Base-by-base conservation (phyloP, 768 basidiomycete genomes). In the Rhodotorula kratochvilovae region DNA sequence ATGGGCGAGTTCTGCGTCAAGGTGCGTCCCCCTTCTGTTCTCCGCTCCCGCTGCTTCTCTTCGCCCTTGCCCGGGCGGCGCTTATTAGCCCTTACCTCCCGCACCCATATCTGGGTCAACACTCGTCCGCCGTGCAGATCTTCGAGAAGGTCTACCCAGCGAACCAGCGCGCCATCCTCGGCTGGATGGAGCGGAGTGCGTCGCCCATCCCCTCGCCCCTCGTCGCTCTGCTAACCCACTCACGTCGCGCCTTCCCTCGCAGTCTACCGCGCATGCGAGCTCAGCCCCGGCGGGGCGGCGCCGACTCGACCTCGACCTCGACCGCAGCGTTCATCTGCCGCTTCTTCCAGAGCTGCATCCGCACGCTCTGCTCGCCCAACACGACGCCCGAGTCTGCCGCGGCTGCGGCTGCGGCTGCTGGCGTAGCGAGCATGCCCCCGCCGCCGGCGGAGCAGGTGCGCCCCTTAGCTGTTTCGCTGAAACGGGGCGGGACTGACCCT, bases 331-430 rank as follows among this genome's bases (percentile, higher is more conserved):
- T 60, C 58, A 63, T 70, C 31, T 70, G 57, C 6, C 62, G 68
- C 29, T 70, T 64, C 29, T 70, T 64, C 39, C 68, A 63, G 15
- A 42, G 59, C 29, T 63, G 62, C 62, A 35, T 63, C n/a, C 62
- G 62, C n/a, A 51, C 33, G 27, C n/a, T 63, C 51, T 63, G 61
- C 61, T 46, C 61, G 43, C 61, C 61, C 25, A 17, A 48, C 11
- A 39, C 48, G 8, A 16, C 61, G 17, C 46, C 61, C 21, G 61
- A 46, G 8, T 6, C 46, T 1, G 43, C 46, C 2, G n/a, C 48
- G 6, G 33, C 48, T 23, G 61, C 33, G 2, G 61, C 54, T 8
- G 27, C n/a, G 3, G 33, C 61, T 16, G 35, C 35, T 0, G 61
- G 61, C 12, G 39, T 39, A 6, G 39, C 39, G 39, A 39, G 39